These are phyloP conservation scores for Diaporthe eres DNA, from an alignment of 2,329 filamentous ascomycete genomes.

Conservation along the genomic window DNA sequence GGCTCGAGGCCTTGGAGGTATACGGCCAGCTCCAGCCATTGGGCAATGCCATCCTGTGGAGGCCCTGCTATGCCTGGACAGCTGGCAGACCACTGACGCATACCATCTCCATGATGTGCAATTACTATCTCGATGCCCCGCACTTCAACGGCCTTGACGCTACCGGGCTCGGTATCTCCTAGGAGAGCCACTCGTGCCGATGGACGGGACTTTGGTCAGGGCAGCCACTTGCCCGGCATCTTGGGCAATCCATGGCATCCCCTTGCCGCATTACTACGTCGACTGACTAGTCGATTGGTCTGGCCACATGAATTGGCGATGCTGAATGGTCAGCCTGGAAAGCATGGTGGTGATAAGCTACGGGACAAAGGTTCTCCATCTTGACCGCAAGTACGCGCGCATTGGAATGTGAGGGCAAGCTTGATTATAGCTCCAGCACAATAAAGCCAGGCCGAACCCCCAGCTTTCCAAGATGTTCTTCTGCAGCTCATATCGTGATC, in stretches of 20 bases:
- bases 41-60: constrained; percentile 19
- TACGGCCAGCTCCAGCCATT: constrained; percentile 10
- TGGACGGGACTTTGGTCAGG: constrained; percentile 19
- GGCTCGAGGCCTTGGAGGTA: background rate
- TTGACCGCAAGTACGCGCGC: constrained; percentile 13
- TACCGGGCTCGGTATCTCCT: constrained; percentile 30
- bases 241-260: constrained; percentile 8
- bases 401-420: constrained; percentile 2
- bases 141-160: background rate
- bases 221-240: constrained; percentile 20
- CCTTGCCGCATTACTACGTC: constrained; percentile 32
- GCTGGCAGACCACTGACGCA: constrained; percentile 18
- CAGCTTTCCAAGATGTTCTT: background rate
- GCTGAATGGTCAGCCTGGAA: constrained; percentile 34
- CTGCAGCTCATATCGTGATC: constrained; percentile 4
- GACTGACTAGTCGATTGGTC: constrained; percentile 37
- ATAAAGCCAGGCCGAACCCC: constrained; percentile 33
- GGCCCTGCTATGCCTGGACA: constrained; percentile 22
- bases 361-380: constrained; percentile 19
- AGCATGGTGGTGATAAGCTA: constrained; percentile 38
- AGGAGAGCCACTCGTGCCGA: constrained; percentile 10
- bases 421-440: constrained; percentile 9
- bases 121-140: constrained; percentile 39
- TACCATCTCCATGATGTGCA: constrained; percentile 35
- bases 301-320: constrained; percentile 29